These are phyloP conservation scores for Penicillium canariense DNA, from an alignment of 495 filamentous ascomycete species.

Conservation along the genomic window DNA sequence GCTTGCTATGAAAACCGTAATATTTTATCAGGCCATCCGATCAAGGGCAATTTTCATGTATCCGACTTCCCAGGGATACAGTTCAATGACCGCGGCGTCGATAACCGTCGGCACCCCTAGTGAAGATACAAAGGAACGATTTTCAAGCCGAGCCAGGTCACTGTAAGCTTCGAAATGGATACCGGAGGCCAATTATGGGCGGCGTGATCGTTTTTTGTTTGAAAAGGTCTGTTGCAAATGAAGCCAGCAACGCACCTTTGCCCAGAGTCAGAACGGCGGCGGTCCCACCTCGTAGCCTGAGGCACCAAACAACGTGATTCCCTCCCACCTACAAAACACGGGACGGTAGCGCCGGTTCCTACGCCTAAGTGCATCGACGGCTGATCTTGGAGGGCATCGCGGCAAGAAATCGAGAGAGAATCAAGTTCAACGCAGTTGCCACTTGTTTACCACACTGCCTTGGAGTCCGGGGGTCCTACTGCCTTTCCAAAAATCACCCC, in stretches of 20 bases:
- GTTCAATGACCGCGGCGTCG: not conserved
- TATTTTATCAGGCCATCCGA: not conserved
- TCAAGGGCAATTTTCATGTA: not conserved
- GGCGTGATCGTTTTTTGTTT: not conserved
- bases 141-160: not conserved
- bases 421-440: too few species aligned
- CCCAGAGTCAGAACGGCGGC: not conserved
- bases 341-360: not conserved
- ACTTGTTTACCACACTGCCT: not conserved
- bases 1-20: not conserved
- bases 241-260: not conserved
- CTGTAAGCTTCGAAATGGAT: not conserved
- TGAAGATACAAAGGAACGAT: not conserved
- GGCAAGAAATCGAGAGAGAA: not conserved
- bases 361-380: not conserved
- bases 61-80: not conserved
- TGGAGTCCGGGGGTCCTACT: not conserved
- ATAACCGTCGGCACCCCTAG: not conserved
- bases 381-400: not conserved
- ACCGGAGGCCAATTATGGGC: not conserved
- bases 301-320: constrained; percentile 17
- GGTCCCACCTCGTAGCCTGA: constrained; percentile 7
- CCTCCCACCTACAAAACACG: constrained; percentile 9
- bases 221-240: not conserved
- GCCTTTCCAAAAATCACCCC: constrained; percentile 11